Percentiles rank a stretch among this genome's conserved stretches.
These are phyloP conservation scores for Coemansia sp. DNA, from an alignment of 192 early-diverging fungal species.

Conservation along the genomic window DNA sequence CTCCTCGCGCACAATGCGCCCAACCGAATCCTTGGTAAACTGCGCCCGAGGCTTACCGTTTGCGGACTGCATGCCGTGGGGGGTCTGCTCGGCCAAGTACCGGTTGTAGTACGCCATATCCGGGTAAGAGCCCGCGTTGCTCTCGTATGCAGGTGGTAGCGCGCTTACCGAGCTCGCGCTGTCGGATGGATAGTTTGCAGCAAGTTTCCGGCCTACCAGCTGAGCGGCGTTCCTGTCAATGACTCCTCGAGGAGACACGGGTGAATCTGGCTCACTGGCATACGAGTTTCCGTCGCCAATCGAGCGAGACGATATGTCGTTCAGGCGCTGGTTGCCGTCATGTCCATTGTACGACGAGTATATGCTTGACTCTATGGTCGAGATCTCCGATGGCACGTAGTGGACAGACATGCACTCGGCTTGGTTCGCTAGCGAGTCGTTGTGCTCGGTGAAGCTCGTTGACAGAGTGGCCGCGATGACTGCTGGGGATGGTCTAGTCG, in stretches of 20 bases:
- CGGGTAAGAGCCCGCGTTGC: neutral
- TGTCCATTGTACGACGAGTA: constrained; percentile 42
- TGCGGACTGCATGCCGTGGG: constrained; percentile 11
- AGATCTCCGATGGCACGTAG: constrained; percentile 47
- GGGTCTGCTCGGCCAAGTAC: constrained; percentile 3
- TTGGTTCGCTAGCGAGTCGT: constrained; percentile 25
- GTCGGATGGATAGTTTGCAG: neutral
- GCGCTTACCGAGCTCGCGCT: neutral
- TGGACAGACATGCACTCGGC: constrained; percentile 30
- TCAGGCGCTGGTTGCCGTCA: constrained; percentile 13
- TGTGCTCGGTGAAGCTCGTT: constrained; percentile 42
- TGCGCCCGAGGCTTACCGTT: constrained; percentile 22
- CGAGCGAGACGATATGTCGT: constrained; percentile 31
- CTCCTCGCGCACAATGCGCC: constrained; percentile 54
- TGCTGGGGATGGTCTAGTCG: constrained; percentile 21
- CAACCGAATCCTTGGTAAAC: constrained; percentile 50
- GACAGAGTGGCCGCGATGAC: constrained; percentile 42
- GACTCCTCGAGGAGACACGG: constrained; percentile 10
- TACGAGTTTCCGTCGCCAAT: constrained; percentile 42
- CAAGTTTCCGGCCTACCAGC: neutral
- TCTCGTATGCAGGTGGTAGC: neutral
- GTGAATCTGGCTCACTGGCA: constrained; percentile 41
- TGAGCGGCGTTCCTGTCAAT: neutral
- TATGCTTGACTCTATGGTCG: constrained; percentile 53
- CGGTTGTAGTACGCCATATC: constrained; percentile 8